Evolutionary conservation across 495 filamentous ascomycete genomes (phyloP).

Genomic region (Poronia punctata): DNA sequence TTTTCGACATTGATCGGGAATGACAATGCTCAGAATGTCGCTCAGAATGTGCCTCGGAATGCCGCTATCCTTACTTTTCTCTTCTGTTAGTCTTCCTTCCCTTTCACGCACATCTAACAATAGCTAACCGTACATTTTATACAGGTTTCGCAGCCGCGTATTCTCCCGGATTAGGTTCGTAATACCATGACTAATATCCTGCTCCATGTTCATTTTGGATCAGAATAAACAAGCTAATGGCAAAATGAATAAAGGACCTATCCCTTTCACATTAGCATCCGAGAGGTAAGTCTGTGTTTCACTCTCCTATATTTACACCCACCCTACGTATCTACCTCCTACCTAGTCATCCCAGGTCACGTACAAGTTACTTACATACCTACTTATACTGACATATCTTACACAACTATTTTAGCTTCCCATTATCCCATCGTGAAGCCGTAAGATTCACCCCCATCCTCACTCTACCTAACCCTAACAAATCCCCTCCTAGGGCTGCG

Average conservation of each 20-base stretch:
- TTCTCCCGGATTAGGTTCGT: slow-evolving; percentile 25
- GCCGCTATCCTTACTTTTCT: slow-evolving; percentile 18
- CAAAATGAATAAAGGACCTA: slow-evolving; percentile 20
- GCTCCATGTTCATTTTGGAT: too few relatives aligned
- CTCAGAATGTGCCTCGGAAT: too few relatives aligned
- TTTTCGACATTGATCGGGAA: slow-evolving; percentile 11
- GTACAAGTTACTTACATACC: too few relatives aligned
- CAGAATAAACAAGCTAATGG: neutral
- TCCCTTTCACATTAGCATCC: slow-evolving; percentile 28
- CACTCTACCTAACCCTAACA: too few relatives aligned
- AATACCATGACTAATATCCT: too few relatives aligned
- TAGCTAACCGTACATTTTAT: slow-evolving; percentile 5
- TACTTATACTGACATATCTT: too few relatives aligned
- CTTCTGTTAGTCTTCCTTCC: slow-evolving; percentile 13
- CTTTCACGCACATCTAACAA: neutral
- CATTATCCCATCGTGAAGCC: slow-evolving; percentile 27
- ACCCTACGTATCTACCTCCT: too few relatives aligned
- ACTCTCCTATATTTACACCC: too few relatives aligned
- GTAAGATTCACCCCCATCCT: too few relatives aligned
- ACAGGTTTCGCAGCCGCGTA: slow-evolving; percentile 27
- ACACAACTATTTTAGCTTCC: too few relatives aligned
- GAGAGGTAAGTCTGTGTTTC: slow-evolving; percentile 16
- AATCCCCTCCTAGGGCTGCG: slow-evolving; percentile 14
- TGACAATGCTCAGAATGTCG: neutral
- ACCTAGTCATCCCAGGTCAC: too few relatives aligned